Percentiles rank a stretch among this genome's conserved stretches.
These are phyloP conservation scores for Wallacemonas sp. DNA, from an alignment of 208 protist genomes.

Conservation along the genomic window DNA sequence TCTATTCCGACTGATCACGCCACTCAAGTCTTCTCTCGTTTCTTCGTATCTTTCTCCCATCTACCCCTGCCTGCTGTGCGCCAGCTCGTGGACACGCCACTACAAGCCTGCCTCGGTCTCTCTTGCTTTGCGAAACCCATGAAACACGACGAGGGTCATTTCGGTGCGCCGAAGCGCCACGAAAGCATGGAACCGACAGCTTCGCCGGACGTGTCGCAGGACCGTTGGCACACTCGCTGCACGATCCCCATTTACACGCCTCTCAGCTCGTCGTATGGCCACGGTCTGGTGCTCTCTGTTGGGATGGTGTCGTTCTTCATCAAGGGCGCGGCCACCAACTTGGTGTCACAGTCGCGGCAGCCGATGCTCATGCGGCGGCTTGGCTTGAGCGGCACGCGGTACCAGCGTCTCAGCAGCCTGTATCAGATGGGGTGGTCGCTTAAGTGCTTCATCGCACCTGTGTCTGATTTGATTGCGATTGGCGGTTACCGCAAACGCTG, in stretches of 20 bases:
- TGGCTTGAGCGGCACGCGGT: conserved; percentile 22
- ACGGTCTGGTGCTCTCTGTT: conserved; percentile 16
- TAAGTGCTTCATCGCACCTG: conserved; percentile 53
- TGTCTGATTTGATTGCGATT: conserved; percentile 61
- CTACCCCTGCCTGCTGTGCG: too few relatives aligned
- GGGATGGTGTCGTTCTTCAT: conserved; percentile 31
- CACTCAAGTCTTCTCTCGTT: too few relatives aligned
- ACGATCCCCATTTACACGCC: background rate
- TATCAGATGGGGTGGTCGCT: conserved; percentile 56
- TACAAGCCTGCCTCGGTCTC: too few relatives aligned
- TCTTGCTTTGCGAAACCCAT: too few relatives aligned
- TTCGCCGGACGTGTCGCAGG: background rate
- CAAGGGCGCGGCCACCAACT: conserved; percentile 26
- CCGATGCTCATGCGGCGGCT: conserved; percentile 53
- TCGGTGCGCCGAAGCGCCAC: too few relatives aligned
- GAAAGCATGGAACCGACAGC: too few relatives aligned
- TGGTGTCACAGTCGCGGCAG: conserved; percentile 19
- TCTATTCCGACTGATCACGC: too few relatives aligned
- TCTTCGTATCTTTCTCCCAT: too few relatives aligned
- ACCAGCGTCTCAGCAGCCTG: conserved; percentile 45
- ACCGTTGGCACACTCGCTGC: background rate
- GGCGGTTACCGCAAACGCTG: conserved; percentile 74
- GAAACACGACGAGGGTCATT: too few relatives aligned
- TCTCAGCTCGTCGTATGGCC: background rate
- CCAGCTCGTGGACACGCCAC: too few relatives aligned